Percentiles rank a stretch among this genome's conserved stretches.
These are phyloP conservation scores for Corylus heterophylla DNA, from an alignment of 306 rosid genomes.

Conservation along the genomic window DNA sequence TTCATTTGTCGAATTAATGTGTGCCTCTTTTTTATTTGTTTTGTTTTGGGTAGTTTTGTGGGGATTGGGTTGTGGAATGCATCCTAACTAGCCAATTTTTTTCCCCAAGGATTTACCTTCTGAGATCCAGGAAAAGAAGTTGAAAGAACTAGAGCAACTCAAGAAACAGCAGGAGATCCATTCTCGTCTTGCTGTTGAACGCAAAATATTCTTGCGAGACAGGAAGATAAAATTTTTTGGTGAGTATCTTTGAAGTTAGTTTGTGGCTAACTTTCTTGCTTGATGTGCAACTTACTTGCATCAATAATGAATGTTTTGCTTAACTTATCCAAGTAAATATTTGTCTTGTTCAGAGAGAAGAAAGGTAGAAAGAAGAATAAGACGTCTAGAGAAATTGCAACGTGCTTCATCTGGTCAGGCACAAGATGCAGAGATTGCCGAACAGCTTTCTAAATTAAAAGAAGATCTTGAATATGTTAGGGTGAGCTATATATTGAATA, in stretches of 20 bases:
- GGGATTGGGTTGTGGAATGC: not conserved
- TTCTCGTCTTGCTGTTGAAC: slow-evolving; percentile 78
- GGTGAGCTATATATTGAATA: slow-evolving; percentile 42
- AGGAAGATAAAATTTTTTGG: slow-evolving; percentile 92
- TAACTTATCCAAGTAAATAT: slow-evolving; percentile 10
- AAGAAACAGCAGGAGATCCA: slow-evolving; percentile 95
- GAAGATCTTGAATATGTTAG: slow-evolving; percentile 93
- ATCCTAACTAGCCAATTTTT: slow-evolving; percentile 4
- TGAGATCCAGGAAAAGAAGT: slow-evolving; percentile 69
- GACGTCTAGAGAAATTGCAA: slow-evolving; percentile 85
- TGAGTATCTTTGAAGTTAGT: slow-evolving; percentile 24
- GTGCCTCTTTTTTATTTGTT: not conserved
- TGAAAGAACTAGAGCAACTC: slow-evolving; percentile 48
- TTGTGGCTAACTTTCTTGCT: not conserved
- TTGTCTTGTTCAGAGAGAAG: slow-evolving; percentile 66
- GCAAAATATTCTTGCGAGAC: slow-evolving; percentile 75
- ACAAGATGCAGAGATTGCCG: slow-evolving; percentile 54
- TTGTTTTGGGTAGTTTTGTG: not conserved
- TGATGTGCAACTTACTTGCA: not conserved
- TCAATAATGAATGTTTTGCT: not conserved
- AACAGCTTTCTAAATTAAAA: slow-evolving; percentile 75
- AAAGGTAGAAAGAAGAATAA: slow-evolving; percentile 81
- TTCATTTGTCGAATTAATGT: not conserved
- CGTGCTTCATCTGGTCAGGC: slow-evolving; percentile 67
- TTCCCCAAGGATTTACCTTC: slow-evolving; percentile 58